phyloP scores from a whole-genome alignment of 306 rosid species.

The Lagenaria siceraria region DNA sequence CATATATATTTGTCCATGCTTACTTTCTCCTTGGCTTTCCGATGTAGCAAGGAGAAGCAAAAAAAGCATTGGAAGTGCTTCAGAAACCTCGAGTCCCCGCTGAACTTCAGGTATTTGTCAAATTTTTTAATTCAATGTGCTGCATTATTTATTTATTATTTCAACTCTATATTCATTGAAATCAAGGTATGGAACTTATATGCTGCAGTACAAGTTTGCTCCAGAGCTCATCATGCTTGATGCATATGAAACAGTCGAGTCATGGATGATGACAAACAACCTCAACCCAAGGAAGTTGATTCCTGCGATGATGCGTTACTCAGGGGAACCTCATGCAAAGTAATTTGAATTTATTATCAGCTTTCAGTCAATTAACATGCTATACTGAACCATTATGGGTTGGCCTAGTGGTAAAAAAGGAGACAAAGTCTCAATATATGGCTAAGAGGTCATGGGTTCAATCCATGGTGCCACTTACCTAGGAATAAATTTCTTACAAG shows the following conservation, averaged over 20 bases:
- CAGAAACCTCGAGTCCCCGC: slow-evolving; percentile 67
- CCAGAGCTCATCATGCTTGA: slow-evolving; percentile 94
- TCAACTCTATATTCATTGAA: not conserved
- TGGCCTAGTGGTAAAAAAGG: too few species aligned
- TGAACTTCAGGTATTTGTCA: slow-evolving; percentile 69
- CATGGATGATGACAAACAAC: slow-evolving; percentile 87
- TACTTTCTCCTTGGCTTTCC: slow-evolving; percentile 2
- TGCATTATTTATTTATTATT: not conserved
- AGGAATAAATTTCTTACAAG: too few species aligned
- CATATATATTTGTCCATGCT: not conserved
- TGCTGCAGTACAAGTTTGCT: slow-evolving; percentile 83
- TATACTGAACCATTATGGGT: too few species aligned
- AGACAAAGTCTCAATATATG: too few species aligned
- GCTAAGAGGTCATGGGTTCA: too few species aligned
- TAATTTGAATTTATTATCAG: slow-evolving; percentile 18
- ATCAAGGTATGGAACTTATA: slow-evolving; percentile 1
- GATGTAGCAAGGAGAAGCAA: slow-evolving; percentile 88
- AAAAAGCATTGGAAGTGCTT: slow-evolving; percentile 88
- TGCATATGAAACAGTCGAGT: slow-evolving; percentile 96
- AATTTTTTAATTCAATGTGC: slow-evolving; percentile 1
- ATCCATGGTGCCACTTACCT: too few species aligned
- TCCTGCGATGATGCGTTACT: slow-evolving; percentile 99
- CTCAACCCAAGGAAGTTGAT: slow-evolving; percentile 90
- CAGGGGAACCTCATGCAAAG: slow-evolving; percentile 99
- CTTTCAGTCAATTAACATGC: not conserved